These are phyloP conservation scores for Neurospora sp. DNA, from an alignment of 495 filamentous ascomycete genomes.

Conservation along the genomic window DNA sequence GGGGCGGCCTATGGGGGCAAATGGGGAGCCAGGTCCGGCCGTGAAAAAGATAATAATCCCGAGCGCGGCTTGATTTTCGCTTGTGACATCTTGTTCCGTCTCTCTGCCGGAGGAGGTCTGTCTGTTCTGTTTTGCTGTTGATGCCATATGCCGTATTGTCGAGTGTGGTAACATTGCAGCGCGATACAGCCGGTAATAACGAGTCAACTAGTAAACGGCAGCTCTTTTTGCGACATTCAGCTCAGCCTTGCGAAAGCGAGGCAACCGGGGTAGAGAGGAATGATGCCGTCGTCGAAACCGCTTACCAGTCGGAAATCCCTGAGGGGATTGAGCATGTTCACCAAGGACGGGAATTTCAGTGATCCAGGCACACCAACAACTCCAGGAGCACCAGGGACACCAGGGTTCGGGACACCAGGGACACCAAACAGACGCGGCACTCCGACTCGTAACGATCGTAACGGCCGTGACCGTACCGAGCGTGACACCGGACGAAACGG, in stretches of 20 bases:
- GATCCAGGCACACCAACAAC: not conserved
- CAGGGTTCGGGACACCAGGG: not conserved
- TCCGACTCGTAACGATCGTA: not conserved
- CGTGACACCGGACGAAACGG: not conserved
- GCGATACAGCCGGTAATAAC: not conserved
- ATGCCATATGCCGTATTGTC: not conserved
- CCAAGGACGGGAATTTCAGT: not conserved
- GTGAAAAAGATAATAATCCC: constrained; percentile 20
- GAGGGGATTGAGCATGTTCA: not conserved
- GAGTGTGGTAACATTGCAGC: not conserved
- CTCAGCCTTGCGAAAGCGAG: not conserved
- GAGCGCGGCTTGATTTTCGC: not conserved
- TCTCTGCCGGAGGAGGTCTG: not conserved
- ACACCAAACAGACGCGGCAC: not conserved
- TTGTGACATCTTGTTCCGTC: not conserved
- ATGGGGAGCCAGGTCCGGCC: not conserved
- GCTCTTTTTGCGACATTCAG: not conserved
- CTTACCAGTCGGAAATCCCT: not conserved
- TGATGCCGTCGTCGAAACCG: not conserved
- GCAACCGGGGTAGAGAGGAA: not conserved
- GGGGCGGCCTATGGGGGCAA: not conserved
- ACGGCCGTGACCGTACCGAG: not conserved
- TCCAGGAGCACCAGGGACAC: not conserved
- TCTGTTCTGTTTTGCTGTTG: not conserved
- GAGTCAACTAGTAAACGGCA: not conserved